Percentiles rank a stretch among this genome's conserved stretches.
These are phyloP conservation scores for Tausonia pullulans DNA, from an alignment of 1,284 basidiomycete genomes.

Conservation along the genomic window DNA sequence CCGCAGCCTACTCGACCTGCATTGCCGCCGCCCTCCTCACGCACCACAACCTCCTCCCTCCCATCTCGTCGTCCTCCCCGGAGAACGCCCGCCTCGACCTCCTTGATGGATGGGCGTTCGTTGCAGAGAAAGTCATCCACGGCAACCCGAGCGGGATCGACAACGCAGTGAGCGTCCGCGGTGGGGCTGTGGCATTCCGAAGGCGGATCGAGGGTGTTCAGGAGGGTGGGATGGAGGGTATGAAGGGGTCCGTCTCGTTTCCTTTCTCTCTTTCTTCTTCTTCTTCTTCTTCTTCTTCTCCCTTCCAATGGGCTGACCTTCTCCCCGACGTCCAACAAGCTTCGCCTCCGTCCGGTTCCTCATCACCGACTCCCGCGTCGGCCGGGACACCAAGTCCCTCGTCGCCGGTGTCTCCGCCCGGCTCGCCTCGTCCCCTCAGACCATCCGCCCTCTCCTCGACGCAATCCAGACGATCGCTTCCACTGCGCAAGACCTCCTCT, in stretches of 20 bases:
- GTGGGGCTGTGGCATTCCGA: constrained; percentile 86
- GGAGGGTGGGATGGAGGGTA: constrained; percentile 66
- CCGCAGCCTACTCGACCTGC: constrained; percentile 87
- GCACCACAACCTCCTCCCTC: constrained; percentile 21
- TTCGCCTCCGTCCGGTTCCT: constrained; percentile 67
- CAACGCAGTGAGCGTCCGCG: constrained; percentile 86
- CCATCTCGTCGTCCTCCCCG: constrained; percentile 50
- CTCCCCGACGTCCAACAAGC: constrained; percentile 29
- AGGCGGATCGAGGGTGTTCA: constrained; percentile 58
- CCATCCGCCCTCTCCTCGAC: constrained; percentile 59
- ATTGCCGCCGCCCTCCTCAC: constrained; percentile 55
- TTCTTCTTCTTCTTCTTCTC: constrained; percentile 5
- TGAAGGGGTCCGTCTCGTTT: constrained; percentile 58
- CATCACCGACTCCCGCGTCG: constrained; percentile 83
- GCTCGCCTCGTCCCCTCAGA: constrained; percentile 54
- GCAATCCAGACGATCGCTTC: constrained; percentile 72
- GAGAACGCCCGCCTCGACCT: constrained; percentile 50
- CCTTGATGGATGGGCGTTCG: constrained; percentile 87
- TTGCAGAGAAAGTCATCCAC: constrained; percentile 92
- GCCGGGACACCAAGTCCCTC: constrained; percentile 86
- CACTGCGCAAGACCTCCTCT: constrained; percentile 47
- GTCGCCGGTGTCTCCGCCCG: constrained; percentile 63
- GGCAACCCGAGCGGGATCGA: constrained; percentile 97
- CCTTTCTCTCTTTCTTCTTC: background rate
- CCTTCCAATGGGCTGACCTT: background rate